phyloP scores from a whole-genome alignment of 2,329 filamentous ascomycete genomes.

The Pyricularia sp. region DNA sequence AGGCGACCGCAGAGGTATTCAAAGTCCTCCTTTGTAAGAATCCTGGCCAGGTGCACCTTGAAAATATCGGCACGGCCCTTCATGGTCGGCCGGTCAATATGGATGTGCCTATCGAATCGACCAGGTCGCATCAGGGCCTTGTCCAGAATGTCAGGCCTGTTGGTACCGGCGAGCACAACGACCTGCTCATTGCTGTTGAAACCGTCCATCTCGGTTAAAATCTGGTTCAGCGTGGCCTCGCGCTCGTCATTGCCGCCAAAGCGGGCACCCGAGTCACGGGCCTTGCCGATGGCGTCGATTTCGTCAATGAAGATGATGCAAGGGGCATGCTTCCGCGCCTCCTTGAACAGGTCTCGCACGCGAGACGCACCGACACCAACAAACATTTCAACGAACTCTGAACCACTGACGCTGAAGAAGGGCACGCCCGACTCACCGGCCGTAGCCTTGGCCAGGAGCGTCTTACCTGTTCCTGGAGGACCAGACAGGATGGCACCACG shows the following conservation, averaged over 20 bases:
- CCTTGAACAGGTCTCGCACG: slow-evolving; percentile 89
- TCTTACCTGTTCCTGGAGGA: slow-evolving; percentile 98
- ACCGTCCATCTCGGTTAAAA: slow-evolving; percentile 97
- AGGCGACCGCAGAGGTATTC: slow-evolving; percentile 83
- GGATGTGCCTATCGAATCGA: slow-evolving; percentile 93
- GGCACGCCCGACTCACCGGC: slow-evolving; percentile 94
- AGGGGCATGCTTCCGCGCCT: slow-evolving; percentile 88
- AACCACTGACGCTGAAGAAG: slow-evolving; percentile 97
- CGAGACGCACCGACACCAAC: slow-evolving; percentile 95
- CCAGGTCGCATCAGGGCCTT: slow-evolving; percentile 94
- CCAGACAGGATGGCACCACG: slow-evolving; percentile 93
- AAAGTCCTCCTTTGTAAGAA: slow-evolving; percentile 83
- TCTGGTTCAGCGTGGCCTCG: slow-evolving; percentile 95
- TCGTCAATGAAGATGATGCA: slow-evolving; percentile 99
- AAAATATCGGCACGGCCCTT: slow-evolving; percentile 95
- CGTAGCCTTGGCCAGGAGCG: slow-evolving; percentile 90
- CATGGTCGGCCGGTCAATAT: slow-evolving; percentile 93
- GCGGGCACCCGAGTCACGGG: slow-evolving; percentile 67
- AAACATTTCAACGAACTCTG: slow-evolving; percentile 99
- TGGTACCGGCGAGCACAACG: slow-evolving; percentile 93
- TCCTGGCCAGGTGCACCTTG: slow-evolving; percentile 86
- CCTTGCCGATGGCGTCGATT: slow-evolving; percentile 94
- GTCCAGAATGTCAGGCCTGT: slow-evolving; percentile 88
- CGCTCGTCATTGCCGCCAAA: slow-evolving; percentile 95
- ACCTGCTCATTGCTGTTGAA: slow-evolving; percentile 97